Evolutionary conservation across 768 basidiomycete species (phyloP).

Genomic region (Favolaschia claudopus): DNA sequence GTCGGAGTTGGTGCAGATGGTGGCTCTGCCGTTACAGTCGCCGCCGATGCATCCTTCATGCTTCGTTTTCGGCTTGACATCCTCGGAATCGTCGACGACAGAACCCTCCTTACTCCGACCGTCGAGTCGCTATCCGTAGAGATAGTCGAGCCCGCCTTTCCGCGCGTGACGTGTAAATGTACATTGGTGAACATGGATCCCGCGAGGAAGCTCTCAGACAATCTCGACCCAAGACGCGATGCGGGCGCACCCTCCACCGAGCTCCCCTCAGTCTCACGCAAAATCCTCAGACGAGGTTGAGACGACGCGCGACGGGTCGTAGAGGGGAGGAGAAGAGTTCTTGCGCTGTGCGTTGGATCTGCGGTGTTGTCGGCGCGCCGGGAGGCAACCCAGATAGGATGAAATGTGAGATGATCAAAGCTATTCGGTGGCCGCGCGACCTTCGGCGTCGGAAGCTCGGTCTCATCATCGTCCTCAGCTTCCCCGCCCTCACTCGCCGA

Average conservation of each 20-base stretch:
- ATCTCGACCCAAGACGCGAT: conserved; percentile 37
- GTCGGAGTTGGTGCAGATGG: conserved; percentile 27
- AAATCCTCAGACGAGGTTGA: conserved; percentile 33
- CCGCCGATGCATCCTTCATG: conserved; percentile 13
- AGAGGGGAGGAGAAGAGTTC: conserved; percentile 17
- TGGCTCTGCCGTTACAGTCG: conserved; percentile 10
- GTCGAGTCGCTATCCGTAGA: conserved; percentile 50
- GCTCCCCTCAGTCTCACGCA: conserved; percentile 51
- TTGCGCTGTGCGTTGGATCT: conserved; percentile 12
- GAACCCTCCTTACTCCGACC: conserved; percentile 23
- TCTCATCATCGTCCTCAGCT: background rate
- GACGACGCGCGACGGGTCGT: conserved; percentile 21
- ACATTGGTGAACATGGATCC: conserved; percentile 41
- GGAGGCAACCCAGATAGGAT: conserved; percentile 17
- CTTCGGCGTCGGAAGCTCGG: conserved; percentile 9
- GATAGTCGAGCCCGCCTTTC: conserved; percentile 49
- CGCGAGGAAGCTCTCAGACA: conserved; percentile 27
- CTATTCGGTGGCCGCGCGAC: conserved; percentile 25
- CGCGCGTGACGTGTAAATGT: conserved; percentile 43
- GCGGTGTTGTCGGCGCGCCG: conserved; percentile 23
- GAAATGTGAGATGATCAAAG: background rate
- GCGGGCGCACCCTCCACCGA: conserved; percentile 25
- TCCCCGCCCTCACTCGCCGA: conserved; percentile 26
- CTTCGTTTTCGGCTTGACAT: background rate
- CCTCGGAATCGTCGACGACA: conserved; percentile 26